Percentiles rank a stretch among this genome's conserved stretches.
Evolutionary conservation across 768 basidiomycete species (phyloP).

Genomic region (Leccinum boreale): DNA sequence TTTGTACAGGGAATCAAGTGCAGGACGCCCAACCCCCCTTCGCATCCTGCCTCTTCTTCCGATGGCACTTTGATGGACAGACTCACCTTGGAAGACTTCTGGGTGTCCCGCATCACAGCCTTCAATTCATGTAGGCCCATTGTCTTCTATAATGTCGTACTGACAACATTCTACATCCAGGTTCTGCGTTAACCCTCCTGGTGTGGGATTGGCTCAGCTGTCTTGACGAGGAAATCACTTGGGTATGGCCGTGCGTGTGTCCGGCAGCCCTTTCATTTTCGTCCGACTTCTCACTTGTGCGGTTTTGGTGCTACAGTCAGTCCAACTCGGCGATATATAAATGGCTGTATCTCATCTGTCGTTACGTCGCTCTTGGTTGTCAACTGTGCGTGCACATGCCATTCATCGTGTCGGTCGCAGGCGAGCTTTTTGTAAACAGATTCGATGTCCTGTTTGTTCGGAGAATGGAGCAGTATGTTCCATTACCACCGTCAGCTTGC

Average conservation of each 20-base stretch:
- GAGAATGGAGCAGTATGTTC: constrained; percentile 1
- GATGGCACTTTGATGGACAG: constrained; percentile 8
- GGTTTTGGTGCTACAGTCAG: neutral
- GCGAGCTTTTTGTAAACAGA: neutral
- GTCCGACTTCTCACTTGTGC: neutral
- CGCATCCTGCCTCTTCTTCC: neutral
- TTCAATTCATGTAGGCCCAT: constrained; percentile 8
- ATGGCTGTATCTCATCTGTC: constrained; percentile 9
- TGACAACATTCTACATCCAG: neutral
- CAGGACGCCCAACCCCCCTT: neutral
- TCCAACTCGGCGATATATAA: neutral
- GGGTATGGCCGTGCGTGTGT: constrained; percentile 8
- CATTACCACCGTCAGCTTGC: neutral
- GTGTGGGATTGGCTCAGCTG: constrained; percentile 11
- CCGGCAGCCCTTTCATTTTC: neutral
- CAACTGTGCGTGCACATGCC: constrained; percentile 3
- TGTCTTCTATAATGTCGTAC: neutral
- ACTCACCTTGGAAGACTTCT: constrained; percentile 2
- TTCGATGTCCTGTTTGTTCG: constrained; percentile 2
- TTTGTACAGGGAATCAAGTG: neutral
- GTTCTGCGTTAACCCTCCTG: constrained; percentile 1
- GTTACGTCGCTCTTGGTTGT: constrained; percentile 6
- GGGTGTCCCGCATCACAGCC: constrained; percentile 10
- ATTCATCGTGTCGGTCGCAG: neutral
- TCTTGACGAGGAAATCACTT: constrained; percentile 6